Evolutionary conservation across 805 yeast species (phyloP).

Genomic region (Teunomyces kruisii): DNA sequence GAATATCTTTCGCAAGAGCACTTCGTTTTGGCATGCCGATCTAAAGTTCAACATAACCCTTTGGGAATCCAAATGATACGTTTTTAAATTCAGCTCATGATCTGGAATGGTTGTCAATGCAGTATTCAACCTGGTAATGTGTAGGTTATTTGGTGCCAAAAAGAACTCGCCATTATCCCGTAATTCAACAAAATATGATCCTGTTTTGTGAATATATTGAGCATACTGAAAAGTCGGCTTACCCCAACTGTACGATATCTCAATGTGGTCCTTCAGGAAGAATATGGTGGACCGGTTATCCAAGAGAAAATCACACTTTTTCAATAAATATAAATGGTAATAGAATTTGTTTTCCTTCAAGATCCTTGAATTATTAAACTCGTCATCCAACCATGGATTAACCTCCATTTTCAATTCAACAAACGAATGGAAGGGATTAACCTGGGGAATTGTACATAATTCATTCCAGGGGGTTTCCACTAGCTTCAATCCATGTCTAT

Average conservation of each 20-base stretch:
- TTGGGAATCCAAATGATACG: constrained; percentile 60
- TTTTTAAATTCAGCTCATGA: constrained; percentile 16
- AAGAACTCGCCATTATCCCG: constrained; percentile 75
- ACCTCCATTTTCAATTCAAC: constrained; percentile 65
- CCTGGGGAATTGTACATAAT: constrained; percentile 67
- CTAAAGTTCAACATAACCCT: constrained; percentile 70
- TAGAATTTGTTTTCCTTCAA: constrained; percentile 57
- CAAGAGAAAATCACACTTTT: constrained; percentile 68
- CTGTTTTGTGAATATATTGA: constrained; percentile 88
- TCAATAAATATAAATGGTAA: constrained; percentile 75
- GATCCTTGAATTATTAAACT: constrained; percentile 43
- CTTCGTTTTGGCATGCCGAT: constrained; percentile 55
- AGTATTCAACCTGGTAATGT: constrained; percentile 69
- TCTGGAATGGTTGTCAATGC: constrained; percentile 27
- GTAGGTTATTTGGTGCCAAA: constrained; percentile 84
- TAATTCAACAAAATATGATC: constrained; percentile 86
- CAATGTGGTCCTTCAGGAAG: constrained; percentile 50
- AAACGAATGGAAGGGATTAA: constrained; percentile 87
- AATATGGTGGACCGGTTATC: constrained; percentile 77
- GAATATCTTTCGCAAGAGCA: constrained; percentile 51
- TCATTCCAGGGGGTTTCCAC: constrained; percentile 94
- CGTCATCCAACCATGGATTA: constrained; percentile 69
- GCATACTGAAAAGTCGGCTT: constrained; percentile 75
- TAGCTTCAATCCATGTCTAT: constrained; percentile 70
- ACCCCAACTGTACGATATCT: constrained; percentile 90